Conservation (phyloP, 2,329 filamentous ascomycete species). For the Cryphonectria parasitica region DNA sequence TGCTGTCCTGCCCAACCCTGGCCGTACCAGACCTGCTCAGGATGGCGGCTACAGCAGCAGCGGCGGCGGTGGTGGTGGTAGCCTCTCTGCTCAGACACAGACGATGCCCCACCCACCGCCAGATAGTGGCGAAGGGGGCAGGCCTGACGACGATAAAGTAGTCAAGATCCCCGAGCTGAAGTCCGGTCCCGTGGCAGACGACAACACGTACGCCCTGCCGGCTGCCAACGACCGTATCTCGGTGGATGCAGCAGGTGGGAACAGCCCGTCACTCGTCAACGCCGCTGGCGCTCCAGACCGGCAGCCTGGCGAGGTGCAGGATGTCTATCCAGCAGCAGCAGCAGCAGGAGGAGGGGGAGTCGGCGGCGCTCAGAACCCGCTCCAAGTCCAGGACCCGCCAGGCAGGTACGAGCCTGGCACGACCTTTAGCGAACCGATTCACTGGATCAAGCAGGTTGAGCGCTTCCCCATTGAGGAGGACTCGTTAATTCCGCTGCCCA, state of each 20-base stretch:
- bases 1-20: constrained; percentile 11
- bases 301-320: constrained; percentile 32
- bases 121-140: constrained; percentile 14
- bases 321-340: constrained; percentile 30
- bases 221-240: constrained; percentile 30
- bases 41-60: neutral
- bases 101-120: constrained; percentile 3
- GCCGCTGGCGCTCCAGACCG: constrained; percentile 39
- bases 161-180: constrained; percentile 38
- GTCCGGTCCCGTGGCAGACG: constrained; percentile 33
- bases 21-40: constrained; percentile 6
- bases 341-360: neutral
- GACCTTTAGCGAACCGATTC: constrained; percentile 45
- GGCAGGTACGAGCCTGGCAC: constrained; percentile 34
- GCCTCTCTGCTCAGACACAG: constrained; percentile 8
- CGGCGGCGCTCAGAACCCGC: constrained; percentile 26
- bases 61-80: too few species aligned
- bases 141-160: constrained; percentile 12
- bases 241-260: constrained; percentile 35
- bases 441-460: constrained; percentile 77
- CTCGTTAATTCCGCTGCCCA: constrained; percentile 76
- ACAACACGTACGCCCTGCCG: constrained; percentile 36
- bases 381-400: constrained; percentile 33
- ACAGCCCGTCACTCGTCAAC: constrained; percentile 34
- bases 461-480: constrained; percentile 75